Percentiles rank a stretch among this genome's conserved stretches.
Evolutionary conservation across 805 yeast genomes (phyloP).

Genomic region (Wickerhamiella vanderwaltii): DNA sequence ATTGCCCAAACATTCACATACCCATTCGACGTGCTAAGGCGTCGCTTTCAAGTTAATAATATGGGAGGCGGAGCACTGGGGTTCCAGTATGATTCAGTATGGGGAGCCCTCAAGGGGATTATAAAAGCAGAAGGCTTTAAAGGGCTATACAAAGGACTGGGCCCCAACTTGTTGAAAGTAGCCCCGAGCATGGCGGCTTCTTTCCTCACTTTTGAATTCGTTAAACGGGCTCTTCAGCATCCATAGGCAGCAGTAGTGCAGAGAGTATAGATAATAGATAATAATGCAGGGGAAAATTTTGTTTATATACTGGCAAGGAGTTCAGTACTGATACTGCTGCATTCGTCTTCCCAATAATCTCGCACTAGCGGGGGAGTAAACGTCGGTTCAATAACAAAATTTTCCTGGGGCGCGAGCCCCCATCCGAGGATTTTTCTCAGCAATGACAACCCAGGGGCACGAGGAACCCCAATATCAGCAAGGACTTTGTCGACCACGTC

Average conservation of each 20-base stretch:
- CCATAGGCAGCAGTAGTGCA: neutral
- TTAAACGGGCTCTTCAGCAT: slow-evolving; percentile 33
- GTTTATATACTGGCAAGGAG: too few species aligned
- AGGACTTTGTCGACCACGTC: slow-evolving; percentile 6
- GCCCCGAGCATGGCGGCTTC: slow-evolving; percentile 94
- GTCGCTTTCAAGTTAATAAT: slow-evolving; percentile 81
- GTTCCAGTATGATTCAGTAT: slow-evolving; percentile 63
- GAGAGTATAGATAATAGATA: too few species aligned
- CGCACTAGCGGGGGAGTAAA: neutral
- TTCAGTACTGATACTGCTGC: slow-evolving; percentile 1
- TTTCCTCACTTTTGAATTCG: slow-evolving; percentile 76
- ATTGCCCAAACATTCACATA: slow-evolving; percentile 82
- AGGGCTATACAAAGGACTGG: slow-evolving; percentile 52
- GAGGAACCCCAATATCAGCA: slow-evolving; percentile 1
- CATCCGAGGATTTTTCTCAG: slow-evolving; percentile 1
- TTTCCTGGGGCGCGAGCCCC: slow-evolving; percentile 1
- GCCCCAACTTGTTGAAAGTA: slow-evolving; percentile 74
- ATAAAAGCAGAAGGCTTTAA: slow-evolving; percentile 65
- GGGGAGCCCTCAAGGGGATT: slow-evolving; percentile 61
- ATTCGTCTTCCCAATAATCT: slow-evolving; percentile 4
- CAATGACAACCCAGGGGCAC: slow-evolving; percentile 3
- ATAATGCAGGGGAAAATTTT: too few species aligned
- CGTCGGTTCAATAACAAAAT: neutral
- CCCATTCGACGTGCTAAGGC: slow-evolving; percentile 79
- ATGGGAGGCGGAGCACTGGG: slow-evolving; percentile 59